Base-by-base conservation (phyloP, 2,329 filamentous ascomycete genomes). In the Diplocarpon mali region DNA sequence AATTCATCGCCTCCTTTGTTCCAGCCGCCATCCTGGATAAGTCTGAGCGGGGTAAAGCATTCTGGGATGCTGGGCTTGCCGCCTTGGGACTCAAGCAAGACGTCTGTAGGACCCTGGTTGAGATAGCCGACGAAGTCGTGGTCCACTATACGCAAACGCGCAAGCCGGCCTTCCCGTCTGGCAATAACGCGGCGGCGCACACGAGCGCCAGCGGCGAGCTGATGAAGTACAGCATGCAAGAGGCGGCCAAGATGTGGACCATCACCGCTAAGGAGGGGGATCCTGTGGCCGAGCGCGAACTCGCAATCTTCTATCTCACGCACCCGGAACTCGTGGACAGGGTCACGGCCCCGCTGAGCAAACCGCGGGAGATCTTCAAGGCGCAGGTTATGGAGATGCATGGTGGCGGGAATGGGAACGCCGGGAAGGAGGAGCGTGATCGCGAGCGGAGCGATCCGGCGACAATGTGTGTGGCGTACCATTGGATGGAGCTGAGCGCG, bases 401-500 rank as follows among this genome's bases (percentile, higher is more conserved):
- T 53, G 71, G 72, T 11, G 67, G 70, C 5, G 52, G 63, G 30
- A 54, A 65, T 6, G 52, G 63, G 30, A 54, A 65, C 46, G 55
- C 59, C 15, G 62, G 61, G 28, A 57, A 53, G 43, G 57, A 63
- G 35, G 74, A 74, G 34, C 69, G 74, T 42, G 76, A 83, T 56
- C 70, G 73, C 13, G 65, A 69, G 43, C 72, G 86, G 53, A 88
- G 81, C 48, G 87, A 95, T 62, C 85, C 86, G 2, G 83, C 83
- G 43, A 79, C 88, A 35, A 92, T 96, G 85, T 95, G 89, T 58
- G 78, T 95, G 46, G 90, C 90, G 9, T 80, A 93, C 65, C 90
- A 96, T 69, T 96, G 90, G 89, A 95, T 96, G 88, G 86, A 90
- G 67, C 72, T 85, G 53, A 88, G 85, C 31, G 84, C 86, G 56